Percentiles rank a stretch among this genome's conserved stretches.
Conservation (phyloP, 257 asterid species). For the Jacaranda mimosifolia region DNA sequence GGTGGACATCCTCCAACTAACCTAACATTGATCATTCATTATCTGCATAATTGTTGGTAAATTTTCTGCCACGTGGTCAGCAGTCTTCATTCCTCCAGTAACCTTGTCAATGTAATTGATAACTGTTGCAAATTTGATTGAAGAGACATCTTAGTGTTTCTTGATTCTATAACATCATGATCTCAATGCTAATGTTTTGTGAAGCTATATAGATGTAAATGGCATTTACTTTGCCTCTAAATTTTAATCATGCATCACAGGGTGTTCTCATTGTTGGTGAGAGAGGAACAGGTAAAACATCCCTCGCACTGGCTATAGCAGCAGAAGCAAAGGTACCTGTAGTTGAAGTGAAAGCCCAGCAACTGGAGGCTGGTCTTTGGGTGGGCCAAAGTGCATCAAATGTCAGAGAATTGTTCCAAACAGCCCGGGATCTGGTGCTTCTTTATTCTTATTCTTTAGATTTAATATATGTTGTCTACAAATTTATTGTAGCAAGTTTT, state of each 20-base stretch:
- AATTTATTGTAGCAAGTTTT: slow-evolving; percentile 7
- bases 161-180: slow-evolving; percentile 18
- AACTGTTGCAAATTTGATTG: slow-evolving; percentile 16
- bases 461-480: slow-evolving; percentile 27
- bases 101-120: too few relatives aligned
- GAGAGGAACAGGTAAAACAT: slow-evolving; percentile 97
- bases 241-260: slow-evolving; percentile 49
- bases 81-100: slow-evolving; percentile 23
- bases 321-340: slow-evolving; percentile 98
- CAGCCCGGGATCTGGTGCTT: slow-evolving; percentile 94
- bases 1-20: slow-evolving; percentile 14
- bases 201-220: slow-evolving; percentile 13
- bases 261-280: slow-evolving; percentile 99
- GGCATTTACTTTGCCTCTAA: slow-evolving; percentile 36
- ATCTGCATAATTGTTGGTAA: slow-evolving; percentile 9
- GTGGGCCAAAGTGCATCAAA: slow-evolving; percentile 99
- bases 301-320: slow-evolving; percentile 96
- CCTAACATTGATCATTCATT: slow-evolving; percentile 4
- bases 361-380: slow-evolving; percentile 95
- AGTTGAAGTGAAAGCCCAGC: slow-evolving; percentile 91
- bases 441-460: slow-evolving; percentile 30
- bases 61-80: background rate
- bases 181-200: slow-evolving; percentile 1
- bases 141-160: slow-evolving; percentile 15
- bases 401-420: slow-evolving; percentile 94